Conservation (phyloP, 495 filamentous ascomycete species). For the Neohortaea acidophila region DNA sequence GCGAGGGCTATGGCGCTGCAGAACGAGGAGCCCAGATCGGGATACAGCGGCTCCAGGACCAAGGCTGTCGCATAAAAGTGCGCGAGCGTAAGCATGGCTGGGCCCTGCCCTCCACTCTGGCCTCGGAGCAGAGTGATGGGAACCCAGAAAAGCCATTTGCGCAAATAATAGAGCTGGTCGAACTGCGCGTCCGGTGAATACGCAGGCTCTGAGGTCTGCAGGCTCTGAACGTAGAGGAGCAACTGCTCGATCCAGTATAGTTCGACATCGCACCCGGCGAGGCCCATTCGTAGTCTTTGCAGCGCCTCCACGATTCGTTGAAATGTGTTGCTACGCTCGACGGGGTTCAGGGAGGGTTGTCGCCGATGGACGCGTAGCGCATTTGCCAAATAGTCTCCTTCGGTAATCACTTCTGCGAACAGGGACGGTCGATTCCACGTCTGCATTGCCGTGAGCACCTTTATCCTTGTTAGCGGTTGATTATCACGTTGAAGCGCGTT, state of each 20-base stretch:
- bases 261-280: conserved; percentile 60
- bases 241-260: conserved; percentile 62
- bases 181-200: conserved; percentile 70
- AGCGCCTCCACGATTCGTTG: conserved; percentile 52
- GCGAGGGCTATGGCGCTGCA: conserved; percentile 22
- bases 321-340: conserved; percentile 45
- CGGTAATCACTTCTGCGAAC: conserved; percentile 69
- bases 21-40: conserved; percentile 72
- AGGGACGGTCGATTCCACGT: conserved; percentile 81
- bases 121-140: conserved; percentile 50
- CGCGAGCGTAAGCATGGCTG: conserved; percentile 65
- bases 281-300: conserved; percentile 50
- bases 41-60: conserved; percentile 76
- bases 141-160: conserved; percentile 90
- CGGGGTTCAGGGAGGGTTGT: conserved; percentile 35
- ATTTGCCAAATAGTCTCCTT: conserved; percentile 38
- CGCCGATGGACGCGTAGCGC: conserved; percentile 4
- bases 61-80: conserved; percentile 84
- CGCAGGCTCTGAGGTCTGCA: conserved; percentile 57
- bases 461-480: conserved; percentile 5
- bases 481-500: neutral
- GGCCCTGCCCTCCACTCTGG: conserved; percentile 31
- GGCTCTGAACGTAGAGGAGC: conserved; percentile 61
- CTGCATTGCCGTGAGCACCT: conserved; percentile 84
- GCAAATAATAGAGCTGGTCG: conserved; percentile 67